Percentiles rank a stretch among this genome's conserved stretches.
Evolutionary conservation across 2,329 filamentous ascomycete genomes (phyloP).

Genomic region (Ascochyta rabiei): DNA sequence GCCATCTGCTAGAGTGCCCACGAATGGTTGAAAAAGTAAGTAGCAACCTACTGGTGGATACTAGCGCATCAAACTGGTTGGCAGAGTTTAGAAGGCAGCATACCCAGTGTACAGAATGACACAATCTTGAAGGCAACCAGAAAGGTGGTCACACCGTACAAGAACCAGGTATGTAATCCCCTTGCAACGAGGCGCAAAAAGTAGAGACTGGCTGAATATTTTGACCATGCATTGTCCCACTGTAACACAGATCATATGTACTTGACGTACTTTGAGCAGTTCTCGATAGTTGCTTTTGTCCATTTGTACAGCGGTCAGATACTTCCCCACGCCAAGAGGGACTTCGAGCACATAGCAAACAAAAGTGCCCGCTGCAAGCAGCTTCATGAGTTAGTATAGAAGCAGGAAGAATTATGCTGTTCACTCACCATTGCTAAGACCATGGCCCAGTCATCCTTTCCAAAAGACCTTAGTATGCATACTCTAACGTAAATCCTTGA

Average conservation of each 20-base stretch:
- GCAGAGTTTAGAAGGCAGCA: too few relatives aligned
- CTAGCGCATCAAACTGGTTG: too few relatives aligned
- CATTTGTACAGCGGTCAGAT: slow-evolving; percentile 47
- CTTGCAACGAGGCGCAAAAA: slow-evolving; percentile 52
- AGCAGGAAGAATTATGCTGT: too few relatives aligned
- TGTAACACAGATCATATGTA: slow-evolving; percentile 56
- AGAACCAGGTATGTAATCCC: slow-evolving; percentile 50
- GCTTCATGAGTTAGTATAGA: background rate
- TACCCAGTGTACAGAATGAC: slow-evolving; percentile 49
- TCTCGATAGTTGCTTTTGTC: slow-evolving; percentile 37
- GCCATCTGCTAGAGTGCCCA: too few relatives aligned
- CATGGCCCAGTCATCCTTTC: slow-evolving; percentile 58
- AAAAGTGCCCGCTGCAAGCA: slow-evolving; percentile 21
- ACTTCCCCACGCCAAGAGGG: slow-evolving; percentile 56
- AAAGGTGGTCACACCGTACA: slow-evolving; percentile 53
- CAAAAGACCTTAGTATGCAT: slow-evolving; percentile 54
- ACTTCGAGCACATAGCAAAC: slow-evolving; percentile 55
- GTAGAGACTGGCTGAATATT: slow-evolving; percentile 55
- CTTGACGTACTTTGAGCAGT: slow-evolving; percentile 50
- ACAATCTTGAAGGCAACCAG: slow-evolving; percentile 50
- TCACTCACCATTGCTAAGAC: slow-evolving; percentile 48
- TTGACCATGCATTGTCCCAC: slow-evolving; percentile 55
- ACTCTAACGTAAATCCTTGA: too few relatives aligned
- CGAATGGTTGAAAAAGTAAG: too few relatives aligned
- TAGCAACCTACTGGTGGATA: too few relatives aligned